Evolutionary conservation across 352 stramenopile genomes (phyloP).

Genomic region (Pythium scleroteichum): DNA sequence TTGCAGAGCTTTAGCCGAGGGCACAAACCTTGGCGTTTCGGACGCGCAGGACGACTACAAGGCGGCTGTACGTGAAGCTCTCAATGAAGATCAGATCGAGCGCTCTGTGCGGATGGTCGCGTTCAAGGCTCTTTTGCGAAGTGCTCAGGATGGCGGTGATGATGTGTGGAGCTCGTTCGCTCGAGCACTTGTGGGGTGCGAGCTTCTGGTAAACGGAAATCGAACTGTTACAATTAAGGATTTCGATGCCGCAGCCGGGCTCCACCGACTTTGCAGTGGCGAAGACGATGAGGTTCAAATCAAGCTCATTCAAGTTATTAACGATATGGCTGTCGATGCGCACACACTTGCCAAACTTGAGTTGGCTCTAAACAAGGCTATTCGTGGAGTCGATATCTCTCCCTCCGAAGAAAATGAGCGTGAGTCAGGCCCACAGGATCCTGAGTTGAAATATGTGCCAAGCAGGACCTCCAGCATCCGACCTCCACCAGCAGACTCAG

Average conservation of each 20-base stretch:
- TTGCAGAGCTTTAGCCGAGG: slow-evolving; percentile 47
- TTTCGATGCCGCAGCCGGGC: slow-evolving; percentile 2
- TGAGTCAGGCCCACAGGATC: slow-evolving; percentile 2
- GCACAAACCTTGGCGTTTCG: background rate
- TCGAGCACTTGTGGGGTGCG: slow-evolving; percentile 13
- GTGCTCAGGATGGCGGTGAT: background rate
- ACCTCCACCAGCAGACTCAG: background rate
- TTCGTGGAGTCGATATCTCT: slow-evolving; percentile 9
- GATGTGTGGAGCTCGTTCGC: slow-evolving; percentile 14
- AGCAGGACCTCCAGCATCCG: slow-evolving; percentile 13
- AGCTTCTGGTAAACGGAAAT: background rate
- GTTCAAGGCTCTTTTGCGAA: slow-evolving; percentile 13
- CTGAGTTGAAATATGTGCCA: slow-evolving; percentile 15
- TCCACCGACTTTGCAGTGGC: background rate
- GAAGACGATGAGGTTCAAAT: slow-evolving; percentile 7
- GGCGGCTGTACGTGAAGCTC: background rate
- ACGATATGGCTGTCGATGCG: background rate
- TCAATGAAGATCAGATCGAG: slow-evolving; percentile 3
- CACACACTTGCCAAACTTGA: slow-evolving; percentile 13
- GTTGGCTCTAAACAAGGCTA: slow-evolving; percentile 15
- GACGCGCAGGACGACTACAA: slow-evolving; percentile 9
- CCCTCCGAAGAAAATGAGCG: background rate
- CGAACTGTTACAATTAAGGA: slow-evolving; percentile 4
- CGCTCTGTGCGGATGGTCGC: background rate
- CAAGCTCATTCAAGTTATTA: background rate